Conservation (phyloP, 352 stramenopile genomes). For the Aphanomyces invadans region DNA sequence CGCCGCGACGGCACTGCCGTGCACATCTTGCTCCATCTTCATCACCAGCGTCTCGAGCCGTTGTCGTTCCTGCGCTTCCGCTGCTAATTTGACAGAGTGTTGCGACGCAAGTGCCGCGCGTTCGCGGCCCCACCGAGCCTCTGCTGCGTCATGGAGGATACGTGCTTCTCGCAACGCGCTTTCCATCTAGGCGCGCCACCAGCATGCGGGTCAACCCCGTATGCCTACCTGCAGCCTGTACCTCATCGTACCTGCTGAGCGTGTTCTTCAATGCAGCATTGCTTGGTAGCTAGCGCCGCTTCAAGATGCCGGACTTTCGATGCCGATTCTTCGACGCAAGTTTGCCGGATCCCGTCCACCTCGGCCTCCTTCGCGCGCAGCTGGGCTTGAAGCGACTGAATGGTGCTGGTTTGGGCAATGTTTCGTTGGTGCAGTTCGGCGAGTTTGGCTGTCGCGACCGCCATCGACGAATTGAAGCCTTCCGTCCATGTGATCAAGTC, state of each 20-base stretch:
- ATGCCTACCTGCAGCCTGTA: no score
- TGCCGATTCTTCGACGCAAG: background rate
- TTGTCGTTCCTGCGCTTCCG: background rate
- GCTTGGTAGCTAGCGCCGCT: background rate
- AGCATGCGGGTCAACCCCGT: no score
- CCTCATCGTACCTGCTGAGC: background rate
- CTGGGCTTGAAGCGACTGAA: background rate
- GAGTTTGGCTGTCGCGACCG: background rate
- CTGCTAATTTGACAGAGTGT: background rate
- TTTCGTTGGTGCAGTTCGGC: constrained; percentile 31
- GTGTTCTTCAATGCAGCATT: background rate
- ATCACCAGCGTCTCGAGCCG: background rate
- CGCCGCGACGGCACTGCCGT: background rate
- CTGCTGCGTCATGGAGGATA: background rate
- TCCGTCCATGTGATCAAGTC: constrained; percentile 28
- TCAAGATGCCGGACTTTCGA: background rate
- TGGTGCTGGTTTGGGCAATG: background rate
- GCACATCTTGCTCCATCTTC: background rate
- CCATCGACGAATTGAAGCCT: background rate
- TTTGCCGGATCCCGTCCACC: background rate
- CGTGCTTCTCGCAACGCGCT: constrained; percentile 1
- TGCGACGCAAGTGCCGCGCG: constrained; percentile 21
- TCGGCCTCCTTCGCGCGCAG: background rate
- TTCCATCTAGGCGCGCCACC: background rate
- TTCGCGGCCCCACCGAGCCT: background rate